Evolutionary conservation across 495 filamentous ascomycete genomes (phyloP).

Genomic region (Monascus purpureus): DNA sequence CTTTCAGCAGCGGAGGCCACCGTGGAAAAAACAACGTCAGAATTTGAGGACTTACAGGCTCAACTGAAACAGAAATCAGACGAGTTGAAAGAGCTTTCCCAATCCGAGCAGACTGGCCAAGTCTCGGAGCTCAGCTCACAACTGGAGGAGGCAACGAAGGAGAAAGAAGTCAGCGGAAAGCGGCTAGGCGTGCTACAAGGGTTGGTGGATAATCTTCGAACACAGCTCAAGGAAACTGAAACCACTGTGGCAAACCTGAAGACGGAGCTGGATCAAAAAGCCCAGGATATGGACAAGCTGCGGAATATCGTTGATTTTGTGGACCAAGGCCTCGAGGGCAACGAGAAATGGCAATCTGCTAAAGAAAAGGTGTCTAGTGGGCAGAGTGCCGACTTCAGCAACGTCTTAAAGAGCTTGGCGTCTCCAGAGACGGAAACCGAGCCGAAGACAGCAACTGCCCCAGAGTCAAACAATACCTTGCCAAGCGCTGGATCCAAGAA

Average conservation of each 20-base stretch:
- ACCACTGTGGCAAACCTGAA: constrained; percentile 29
- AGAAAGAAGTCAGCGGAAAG: constrained; percentile 36
- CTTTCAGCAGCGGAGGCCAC: constrained; percentile 27
- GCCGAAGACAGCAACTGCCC: constrained; percentile 1
- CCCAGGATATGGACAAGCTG: constrained; percentile 11
- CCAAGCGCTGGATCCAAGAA: constrained; percentile 25
- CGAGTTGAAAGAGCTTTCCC: constrained; percentile 32
- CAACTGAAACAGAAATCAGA: constrained; percentile 41
- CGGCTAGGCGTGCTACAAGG: constrained; percentile 35
- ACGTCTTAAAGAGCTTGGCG: constrained; percentile 20
- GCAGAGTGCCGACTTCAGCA: constrained; percentile 19
- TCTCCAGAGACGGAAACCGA: constrained; percentile 7
- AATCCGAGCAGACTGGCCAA: constrained; percentile 24
- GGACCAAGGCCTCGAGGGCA: constrained; percentile 21
- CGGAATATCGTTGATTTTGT: constrained; percentile 25
- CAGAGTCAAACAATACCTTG: constrained; percentile 9
- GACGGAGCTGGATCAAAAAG: constrained; percentile 24
- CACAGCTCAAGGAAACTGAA: constrained; percentile 35
- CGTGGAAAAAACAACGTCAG: constrained; percentile 28
- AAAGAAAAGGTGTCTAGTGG: constrained; percentile 21
- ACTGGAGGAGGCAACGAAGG: constrained; percentile 19
- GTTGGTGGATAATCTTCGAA: constrained; percentile 36
- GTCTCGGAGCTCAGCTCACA: constrained; percentile 25
- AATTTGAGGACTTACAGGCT: constrained; percentile 38
- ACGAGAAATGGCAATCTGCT: constrained; percentile 20